These are phyloP conservation scores for Ochetophila trinervis DNA, from an alignment of 306 rosid genomes.

Conservation along the genomic window DNA sequence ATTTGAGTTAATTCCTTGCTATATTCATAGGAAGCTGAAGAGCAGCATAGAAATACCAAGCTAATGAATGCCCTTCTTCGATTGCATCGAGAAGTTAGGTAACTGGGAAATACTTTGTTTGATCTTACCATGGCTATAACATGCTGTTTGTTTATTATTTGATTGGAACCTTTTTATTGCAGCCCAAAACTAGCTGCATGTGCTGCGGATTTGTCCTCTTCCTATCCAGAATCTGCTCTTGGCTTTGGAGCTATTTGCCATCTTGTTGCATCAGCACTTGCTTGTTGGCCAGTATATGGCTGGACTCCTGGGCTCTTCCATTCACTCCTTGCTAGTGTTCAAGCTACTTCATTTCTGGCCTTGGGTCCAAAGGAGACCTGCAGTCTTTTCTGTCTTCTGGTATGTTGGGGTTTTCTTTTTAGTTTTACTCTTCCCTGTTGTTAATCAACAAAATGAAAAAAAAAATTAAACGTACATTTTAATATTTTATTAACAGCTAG, in stretches of 20 bases:
- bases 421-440: conserved; percentile 2
- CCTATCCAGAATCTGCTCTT: conserved; percentile 77
- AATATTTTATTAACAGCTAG: not conserved
- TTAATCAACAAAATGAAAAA: no score
- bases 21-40: conserved; percentile 70
- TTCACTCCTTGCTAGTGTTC: conserved; percentile 73
- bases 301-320: conserved; percentile 96
- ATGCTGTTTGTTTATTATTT: conserved; percentile 27
- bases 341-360: conserved; percentile 66
- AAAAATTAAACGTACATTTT: no score
- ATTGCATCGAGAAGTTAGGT: conserved; percentile 95
- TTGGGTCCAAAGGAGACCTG: conserved; percentile 97
- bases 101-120: conserved; percentile 24
- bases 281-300: conserved; percentile 93
- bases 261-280: conserved; percentile 76
- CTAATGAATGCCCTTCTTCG: conserved; percentile 83
- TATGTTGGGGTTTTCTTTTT: conserved; percentile 36
- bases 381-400: conserved; percentile 92
- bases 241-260: conserved; percentile 98
- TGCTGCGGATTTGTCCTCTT: conserved; percentile 71
- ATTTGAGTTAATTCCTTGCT: conserved; percentile 29
- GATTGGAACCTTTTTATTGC: conserved; percentile 38
- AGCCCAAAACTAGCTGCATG: conserved; percentile 96
- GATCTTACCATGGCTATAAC: conserved; percentile 2
- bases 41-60: conserved; percentile 91